Conservation (phyloP, 495 filamentous ascomycete genomes). For the Neurospora terricola region DNA sequence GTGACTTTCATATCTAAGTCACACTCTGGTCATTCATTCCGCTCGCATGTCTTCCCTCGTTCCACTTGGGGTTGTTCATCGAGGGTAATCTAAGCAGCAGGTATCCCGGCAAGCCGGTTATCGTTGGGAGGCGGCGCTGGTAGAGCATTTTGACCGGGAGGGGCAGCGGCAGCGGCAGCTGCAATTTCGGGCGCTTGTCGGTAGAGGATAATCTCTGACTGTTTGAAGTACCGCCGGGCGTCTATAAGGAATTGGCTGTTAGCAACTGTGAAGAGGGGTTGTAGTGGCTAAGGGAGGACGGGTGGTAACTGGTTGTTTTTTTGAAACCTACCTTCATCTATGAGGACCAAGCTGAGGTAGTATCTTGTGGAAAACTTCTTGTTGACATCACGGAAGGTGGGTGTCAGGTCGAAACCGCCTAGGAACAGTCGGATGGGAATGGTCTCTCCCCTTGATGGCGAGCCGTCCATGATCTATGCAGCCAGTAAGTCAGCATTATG, state of each 20-base stretch:
- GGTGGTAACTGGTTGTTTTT: not conserved
- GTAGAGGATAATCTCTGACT: slow-evolving; percentile 96
- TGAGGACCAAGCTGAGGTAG: slow-evolving; percentile 92
- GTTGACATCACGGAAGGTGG: slow-evolving; percentile 98
- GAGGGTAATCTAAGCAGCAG: not conserved
- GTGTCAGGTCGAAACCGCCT: slow-evolving; percentile 93
- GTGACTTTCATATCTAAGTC: not conserved
- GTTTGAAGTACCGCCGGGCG: slow-evolving; percentile 96
- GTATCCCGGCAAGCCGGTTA: not conserved
- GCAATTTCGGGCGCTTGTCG: slow-evolving; percentile 74
- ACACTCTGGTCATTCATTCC: not conserved
- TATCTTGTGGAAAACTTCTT: slow-evolving; percentile 99
- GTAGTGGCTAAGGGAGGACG: not conserved
- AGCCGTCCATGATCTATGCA: slow-evolving; percentile 95
- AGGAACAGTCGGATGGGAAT: slow-evolving; percentile 98
- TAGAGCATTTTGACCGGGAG: slow-evolving; percentile 11
- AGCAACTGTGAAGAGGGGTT: not conserved
- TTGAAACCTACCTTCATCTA: slow-evolving; percentile 72
- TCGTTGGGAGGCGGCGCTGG: slow-evolving; percentile 10
- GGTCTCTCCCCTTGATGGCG: slow-evolving; percentile 92
- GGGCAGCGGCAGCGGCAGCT: slow-evolving; percentile 1
- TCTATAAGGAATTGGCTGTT: slow-evolving; percentile 41
- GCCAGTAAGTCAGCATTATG: not conserved
- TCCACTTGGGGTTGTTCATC: not conserved
- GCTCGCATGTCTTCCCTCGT: no score